phyloP scores from a whole-genome alignment of 2,329 filamentous ascomycete genomes.

The Sarocladium strictum region DNA sequence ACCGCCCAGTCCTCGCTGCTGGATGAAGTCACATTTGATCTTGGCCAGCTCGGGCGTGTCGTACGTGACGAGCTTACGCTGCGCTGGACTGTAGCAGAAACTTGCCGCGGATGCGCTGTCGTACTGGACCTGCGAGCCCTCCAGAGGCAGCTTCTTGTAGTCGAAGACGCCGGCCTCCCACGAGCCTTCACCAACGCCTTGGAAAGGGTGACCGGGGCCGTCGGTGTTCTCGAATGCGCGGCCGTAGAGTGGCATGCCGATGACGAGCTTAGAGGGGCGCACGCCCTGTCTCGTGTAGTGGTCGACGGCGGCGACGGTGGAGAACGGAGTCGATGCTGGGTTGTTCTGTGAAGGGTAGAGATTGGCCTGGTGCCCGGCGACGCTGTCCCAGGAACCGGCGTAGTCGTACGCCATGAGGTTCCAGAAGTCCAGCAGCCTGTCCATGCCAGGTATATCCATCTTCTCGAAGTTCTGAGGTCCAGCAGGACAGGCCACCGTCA shows the following conservation, averaged over 20 bases:
- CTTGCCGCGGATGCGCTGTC: constrained; percentile 63
- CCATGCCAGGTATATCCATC: constrained; percentile 59
- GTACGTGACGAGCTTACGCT: constrained; percentile 69
- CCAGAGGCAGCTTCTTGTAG: constrained; percentile 75
- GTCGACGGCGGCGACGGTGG: constrained; percentile 61
- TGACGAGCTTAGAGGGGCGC: constrained; percentile 64
- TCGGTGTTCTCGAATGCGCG: constrained; percentile 76
- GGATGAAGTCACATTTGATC: constrained; percentile 68
- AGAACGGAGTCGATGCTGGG: constrained; percentile 69
- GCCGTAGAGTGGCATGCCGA: constrained; percentile 91
- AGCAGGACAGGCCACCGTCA: constrained; percentile 59
- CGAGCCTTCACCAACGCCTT: constrained; percentile 68
- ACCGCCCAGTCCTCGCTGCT: constrained; percentile 63
- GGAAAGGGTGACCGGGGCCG: constrained; percentile 64
- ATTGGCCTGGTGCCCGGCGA: constrained; percentile 75
- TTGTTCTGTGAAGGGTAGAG: constrained; percentile 54
- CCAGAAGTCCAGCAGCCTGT: constrained; percentile 65
- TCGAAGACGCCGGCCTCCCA: constrained; percentile 87
- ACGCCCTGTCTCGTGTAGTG: constrained; percentile 65
- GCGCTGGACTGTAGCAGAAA: constrained; percentile 66
- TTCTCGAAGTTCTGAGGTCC: constrained; percentile 57
- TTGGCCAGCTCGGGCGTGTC: constrained; percentile 63
- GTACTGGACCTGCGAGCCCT: constrained; percentile 56
- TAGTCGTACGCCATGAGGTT: constrained; percentile 88
- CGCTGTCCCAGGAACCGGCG: constrained; percentile 72